Base-by-base conservation (phyloP, 768 basidiomycete species). In the Infundibulicybe gibba region DNA sequence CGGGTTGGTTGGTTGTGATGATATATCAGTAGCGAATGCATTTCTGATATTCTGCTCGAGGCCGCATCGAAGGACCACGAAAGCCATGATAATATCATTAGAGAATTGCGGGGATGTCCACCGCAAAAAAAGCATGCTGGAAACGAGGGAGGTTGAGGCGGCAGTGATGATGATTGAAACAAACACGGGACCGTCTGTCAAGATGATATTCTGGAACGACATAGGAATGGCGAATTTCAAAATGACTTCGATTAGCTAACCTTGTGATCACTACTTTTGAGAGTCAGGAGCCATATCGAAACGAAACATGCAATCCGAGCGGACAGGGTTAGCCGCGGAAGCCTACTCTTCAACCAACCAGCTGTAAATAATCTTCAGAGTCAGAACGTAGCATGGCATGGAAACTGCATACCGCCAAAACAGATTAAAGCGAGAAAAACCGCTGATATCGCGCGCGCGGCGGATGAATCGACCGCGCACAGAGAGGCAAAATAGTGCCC, bases 281-380 rank as follows among this genome's bases (percentile, higher is more conserved):
- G 57, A 3, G 75, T 75, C 16, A 77, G 55, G 15, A 74, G 52
- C 70, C 72, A 77, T 19, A 75, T 65, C 2, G 72, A 69, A n/a
- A 74, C 58, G 47, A 77, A 76, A 49, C 71, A 72, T 9, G 69
- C 67, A 41, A 77, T 74, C 15, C 74, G 74, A 39, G 65, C 66
- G 4, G 75, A 64, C 10, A 72, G 49, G 21, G 68, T 69, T 15
- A 78, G 56, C 14, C 75, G 66, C 34, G 72, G 75, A 6, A 76
- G 57, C 14, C 69, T 63, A 47, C 76, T 77, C 52, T 75, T 75
- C n/a, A 59, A 44, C 43, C 45, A 57, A 21, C 60, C 62, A 43
- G 57, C 56, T 58, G 19, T 15, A 33, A 37, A 31, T 13, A 41
- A 33, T 40, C 32, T 15, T 41, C 37, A 35, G 16, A 37, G 42